These are phyloP conservation scores for Leptographium flavum DNA, from an alignment of 2,329 filamentous ascomycete genomes.

Conservation along the genomic window DNA sequence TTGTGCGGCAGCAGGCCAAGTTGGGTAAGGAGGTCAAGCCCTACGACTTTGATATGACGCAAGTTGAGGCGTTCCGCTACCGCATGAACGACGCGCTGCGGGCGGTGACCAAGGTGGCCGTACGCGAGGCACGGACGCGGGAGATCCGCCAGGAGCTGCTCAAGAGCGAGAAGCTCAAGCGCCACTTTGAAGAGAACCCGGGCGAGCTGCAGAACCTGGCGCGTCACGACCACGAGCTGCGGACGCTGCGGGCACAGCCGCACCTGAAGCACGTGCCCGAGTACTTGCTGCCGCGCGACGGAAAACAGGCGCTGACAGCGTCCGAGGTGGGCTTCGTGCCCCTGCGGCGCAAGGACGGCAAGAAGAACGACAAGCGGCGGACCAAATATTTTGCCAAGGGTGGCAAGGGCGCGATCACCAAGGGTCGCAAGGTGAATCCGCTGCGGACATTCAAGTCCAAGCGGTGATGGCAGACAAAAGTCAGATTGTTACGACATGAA, in stretches of 20 bases:
- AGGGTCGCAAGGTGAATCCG: constrained; percentile 8
- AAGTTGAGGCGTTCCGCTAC: constrained; percentile 88
- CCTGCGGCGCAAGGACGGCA: constrained; percentile 38
- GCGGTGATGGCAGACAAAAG: too few relatives aligned
- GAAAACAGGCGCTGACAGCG: constrained; percentile 50
- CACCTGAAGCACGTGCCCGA: constrained; percentile 92
- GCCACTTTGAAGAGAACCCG: constrained; percentile 96
- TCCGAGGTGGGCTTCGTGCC: constrained; percentile 66
- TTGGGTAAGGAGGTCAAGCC: constrained; percentile 74
- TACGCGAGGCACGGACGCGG: constrained; percentile 77
- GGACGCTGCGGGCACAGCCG: constrained; percentile 68
- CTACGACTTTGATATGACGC: constrained; percentile 88
- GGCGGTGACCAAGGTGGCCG: constrained; percentile 75
- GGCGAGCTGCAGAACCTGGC: constrained; percentile 66
- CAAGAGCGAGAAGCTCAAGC: constrained; percentile 85
- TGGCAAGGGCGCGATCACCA: constrained; percentile 3
- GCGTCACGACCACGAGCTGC: constrained; percentile 77
- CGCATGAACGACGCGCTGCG: constrained; percentile 85
- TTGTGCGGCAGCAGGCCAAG: constrained; percentile 63
- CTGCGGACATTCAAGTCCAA: constrained; percentile 10
- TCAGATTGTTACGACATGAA: too few relatives aligned
- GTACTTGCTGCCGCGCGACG: constrained; percentile 71
- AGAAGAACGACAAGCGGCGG: constrained; percentile 31
- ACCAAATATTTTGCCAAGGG: constrained; percentile 16
- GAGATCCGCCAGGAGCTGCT: constrained; percentile 82